A percentile compares a stretch with the other conserved stretches of the same genome.
These are phyloP conservation scores for Dimargaris xerosporica DNA, from an alignment of 192 early-diverging fungal species.

Conservation along the genomic window DNA sequence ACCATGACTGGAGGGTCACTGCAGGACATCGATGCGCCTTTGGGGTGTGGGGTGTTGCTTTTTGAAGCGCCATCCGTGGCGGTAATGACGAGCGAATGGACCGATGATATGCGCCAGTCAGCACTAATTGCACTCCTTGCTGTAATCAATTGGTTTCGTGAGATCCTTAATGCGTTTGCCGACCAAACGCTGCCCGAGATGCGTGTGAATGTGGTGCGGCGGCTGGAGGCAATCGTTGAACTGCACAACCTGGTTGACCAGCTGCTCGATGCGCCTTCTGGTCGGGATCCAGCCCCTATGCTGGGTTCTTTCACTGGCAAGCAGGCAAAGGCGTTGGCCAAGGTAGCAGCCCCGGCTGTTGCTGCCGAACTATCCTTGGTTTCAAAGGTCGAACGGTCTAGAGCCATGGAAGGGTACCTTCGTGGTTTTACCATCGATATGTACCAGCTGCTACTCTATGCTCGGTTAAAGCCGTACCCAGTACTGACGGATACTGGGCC, in stretches of 20 bases:
- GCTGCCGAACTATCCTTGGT: too few relatives aligned
- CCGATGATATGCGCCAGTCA: conserved; percentile 10
- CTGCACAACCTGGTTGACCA: conserved; percentile 12
- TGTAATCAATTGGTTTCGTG: conserved; percentile 42
- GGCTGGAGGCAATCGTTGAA: conserved; percentile 21
- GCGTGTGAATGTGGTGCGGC: conserved; percentile 17
- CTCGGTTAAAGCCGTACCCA: not conserved
- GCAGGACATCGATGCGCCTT: conserved; percentile 47
- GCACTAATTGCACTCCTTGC: conserved; percentile 21
- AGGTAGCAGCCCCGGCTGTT: too few relatives aligned
- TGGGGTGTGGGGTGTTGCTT: conserved; percentile 41
- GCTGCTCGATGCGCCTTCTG: not conserved
- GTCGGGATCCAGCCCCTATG: not conserved
- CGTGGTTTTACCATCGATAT: conserved; percentile 5
- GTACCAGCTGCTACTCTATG: not conserved
- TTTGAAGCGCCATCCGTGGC: conserved; percentile 2
- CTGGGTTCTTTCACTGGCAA: not conserved
- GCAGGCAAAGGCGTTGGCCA: too few relatives aligned
- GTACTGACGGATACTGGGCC: not conserved
- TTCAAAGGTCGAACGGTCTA: not conserved
- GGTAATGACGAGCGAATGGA: not conserved
- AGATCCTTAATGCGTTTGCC: conserved; percentile 49
- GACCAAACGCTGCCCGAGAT: conserved; percentile 20
- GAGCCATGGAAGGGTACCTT: not conserved
- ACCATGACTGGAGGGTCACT: conserved; percentile 31